A percentile compares a stretch with the other conserved stretches of the same genome.
These are phyloP conservation scores for Pythium apleroticum DNA, from an alignment of 352 stramenopile species.

Conservation along the genomic window DNA sequence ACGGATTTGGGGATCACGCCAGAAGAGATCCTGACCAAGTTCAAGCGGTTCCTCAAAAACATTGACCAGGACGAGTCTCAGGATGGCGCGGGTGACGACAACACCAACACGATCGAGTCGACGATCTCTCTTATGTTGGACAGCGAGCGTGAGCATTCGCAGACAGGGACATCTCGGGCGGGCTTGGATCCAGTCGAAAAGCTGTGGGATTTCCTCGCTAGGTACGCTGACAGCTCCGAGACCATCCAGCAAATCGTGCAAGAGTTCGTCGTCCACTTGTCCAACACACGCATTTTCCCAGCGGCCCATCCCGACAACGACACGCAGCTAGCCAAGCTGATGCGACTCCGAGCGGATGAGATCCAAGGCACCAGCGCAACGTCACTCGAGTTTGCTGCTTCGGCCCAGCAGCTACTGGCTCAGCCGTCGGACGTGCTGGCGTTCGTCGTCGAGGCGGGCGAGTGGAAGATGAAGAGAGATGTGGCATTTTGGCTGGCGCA, in stretches of 20 bases:
- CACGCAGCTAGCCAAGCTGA: conserved; percentile 20
- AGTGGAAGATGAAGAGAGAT: conserved; percentile 38
- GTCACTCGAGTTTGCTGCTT: not conserved
- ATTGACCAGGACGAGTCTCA: conserved; percentile 21
- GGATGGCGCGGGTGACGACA: conserved; percentile 5
- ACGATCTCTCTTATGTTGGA: conserved; percentile 21
- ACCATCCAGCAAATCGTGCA: conserved; percentile 13
- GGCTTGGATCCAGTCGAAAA: conserved; percentile 28
- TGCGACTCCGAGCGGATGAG: conserved; percentile 23
- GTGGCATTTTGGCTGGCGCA: conserved; percentile 22
- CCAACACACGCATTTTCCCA: conserved; percentile 27
- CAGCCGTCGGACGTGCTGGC: conserved; percentile 11
- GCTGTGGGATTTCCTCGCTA: conserved; percentile 23
- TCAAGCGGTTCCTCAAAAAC: conserved; percentile 22
- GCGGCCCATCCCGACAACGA: conserved; percentile 24
- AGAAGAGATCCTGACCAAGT: conserved; percentile 1
- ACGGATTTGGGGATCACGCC: not conserved
- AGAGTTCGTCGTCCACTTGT: conserved; percentile 25
- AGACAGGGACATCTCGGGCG: not conserved
- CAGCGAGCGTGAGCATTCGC: conserved; percentile 4
- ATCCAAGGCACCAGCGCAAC: conserved; percentile 5
- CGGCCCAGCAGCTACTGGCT: conserved; percentile 17
- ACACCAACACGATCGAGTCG: conserved; percentile 26
- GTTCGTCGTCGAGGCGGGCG: conserved; percentile 21
- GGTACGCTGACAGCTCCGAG: conserved; percentile 6